Evolutionary conservation across 768 basidiomycete species (phyloP).

Genomic region (Grammothele lineata): DNA sequence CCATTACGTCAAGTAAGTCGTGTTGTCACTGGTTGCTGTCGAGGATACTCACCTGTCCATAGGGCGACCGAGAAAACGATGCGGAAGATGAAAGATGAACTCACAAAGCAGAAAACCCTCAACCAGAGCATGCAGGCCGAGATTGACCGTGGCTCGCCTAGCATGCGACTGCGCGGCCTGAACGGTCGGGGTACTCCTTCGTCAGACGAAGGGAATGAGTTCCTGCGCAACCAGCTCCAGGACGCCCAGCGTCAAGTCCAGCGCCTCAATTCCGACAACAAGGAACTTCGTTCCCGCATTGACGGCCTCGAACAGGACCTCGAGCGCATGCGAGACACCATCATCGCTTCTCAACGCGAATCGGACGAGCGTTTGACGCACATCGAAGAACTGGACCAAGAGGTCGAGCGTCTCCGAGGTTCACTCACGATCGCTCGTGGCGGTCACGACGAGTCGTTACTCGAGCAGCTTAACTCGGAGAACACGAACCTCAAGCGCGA

Average conservation of each 20-base stretch:
- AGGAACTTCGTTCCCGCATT: constrained; percentile 69
- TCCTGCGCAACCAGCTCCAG: constrained; percentile 63
- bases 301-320: constrained; percentile 74
- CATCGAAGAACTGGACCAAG: constrained; percentile 76
- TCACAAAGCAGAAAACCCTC: constrained; percentile 83
- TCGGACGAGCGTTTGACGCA: constrained; percentile 73
- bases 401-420: constrained; percentile 71
- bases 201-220: constrained; percentile 64
- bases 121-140: constrained; percentile 83
- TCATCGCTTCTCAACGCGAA: constrained; percentile 70
- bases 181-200: constrained; percentile 81
- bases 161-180: constrained; percentile 43
- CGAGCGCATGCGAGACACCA: constrained; percentile 61
- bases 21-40: constrained; percentile 8
- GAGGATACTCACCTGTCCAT: constrained; percentile 18
- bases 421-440: constrained; percentile 72
- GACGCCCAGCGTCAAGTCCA: constrained; percentile 78
- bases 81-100: constrained; percentile 92
- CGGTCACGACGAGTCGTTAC: constrained; percentile 68
- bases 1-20: constrained; percentile 89
- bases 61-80: constrained; percentile 99
- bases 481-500: constrained; percentile 76
- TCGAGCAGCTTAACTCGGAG: constrained; percentile 81
- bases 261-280: constrained; percentile 68
- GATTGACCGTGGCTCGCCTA: constrained; percentile 68